Evolutionary conservation across 2,329 filamentous ascomycete genomes (phyloP).

Genomic region (Truncatella angustata): DNA sequence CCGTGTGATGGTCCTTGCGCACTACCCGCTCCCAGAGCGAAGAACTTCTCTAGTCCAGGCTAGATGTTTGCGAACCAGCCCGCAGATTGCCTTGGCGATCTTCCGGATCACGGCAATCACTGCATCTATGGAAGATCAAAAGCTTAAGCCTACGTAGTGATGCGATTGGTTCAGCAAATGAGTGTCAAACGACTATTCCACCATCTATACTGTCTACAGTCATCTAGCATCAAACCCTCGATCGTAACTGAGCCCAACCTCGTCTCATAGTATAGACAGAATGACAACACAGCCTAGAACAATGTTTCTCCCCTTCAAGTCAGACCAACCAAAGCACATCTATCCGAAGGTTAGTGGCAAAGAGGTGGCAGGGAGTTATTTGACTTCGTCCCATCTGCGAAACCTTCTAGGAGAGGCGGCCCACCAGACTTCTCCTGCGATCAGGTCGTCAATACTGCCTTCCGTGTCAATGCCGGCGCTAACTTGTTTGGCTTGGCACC

Average conservation of each 20-base stretch:
- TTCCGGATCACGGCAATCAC: not conserved
- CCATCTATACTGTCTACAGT: not conserved
- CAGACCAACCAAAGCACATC: not conserved
- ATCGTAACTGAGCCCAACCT: no score
- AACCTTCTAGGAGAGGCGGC: constrained; percentile 5
- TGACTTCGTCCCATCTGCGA: constrained; percentile 8
- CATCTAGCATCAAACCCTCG: no score
- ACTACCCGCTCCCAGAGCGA: not conserved
- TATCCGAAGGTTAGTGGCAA: not conserved
- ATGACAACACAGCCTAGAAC: not conserved
- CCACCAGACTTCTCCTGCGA: not conserved
- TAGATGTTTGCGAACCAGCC: not conserved
- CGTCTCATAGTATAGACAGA: not conserved
- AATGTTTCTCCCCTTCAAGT: not conserved
- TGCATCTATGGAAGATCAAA: not conserved
- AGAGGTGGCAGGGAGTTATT: not conserved
- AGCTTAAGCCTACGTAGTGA: not conserved
- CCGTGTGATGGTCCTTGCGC: not conserved
- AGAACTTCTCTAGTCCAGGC: not conserved
- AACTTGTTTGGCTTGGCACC: constrained; percentile 8
- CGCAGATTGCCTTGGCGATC: not conserved
- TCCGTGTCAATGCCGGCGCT: constrained; percentile 2
- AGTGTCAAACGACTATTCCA: not conserved
- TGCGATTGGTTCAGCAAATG: constrained; percentile 7
- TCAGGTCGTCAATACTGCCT: not conserved